Evolutionary conservation across 495 filamentous ascomycete species (phyloP).

Genomic region (Bacidia rubella): DNA sequence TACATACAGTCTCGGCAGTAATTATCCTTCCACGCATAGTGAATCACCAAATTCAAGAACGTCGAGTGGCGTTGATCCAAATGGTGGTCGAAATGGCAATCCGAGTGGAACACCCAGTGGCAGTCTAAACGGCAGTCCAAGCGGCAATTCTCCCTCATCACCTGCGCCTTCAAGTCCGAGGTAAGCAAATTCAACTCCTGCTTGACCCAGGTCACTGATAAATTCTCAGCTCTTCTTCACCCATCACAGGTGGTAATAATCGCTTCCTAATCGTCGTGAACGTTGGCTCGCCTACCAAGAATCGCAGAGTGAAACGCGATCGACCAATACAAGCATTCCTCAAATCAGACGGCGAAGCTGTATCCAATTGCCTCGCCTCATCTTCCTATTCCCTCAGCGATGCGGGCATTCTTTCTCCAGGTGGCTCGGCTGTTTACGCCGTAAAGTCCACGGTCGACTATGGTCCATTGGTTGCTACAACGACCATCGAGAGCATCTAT

Average conservation of each 20-base stretch:
- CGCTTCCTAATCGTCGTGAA: not conserved
- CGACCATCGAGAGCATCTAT: not conserved
- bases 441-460: not conserved
- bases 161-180: not conserved
- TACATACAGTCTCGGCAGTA: not conserved
- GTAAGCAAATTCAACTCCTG: too few species aligned
- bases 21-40: not conserved
- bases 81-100: not conserved
- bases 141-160: not conserved
- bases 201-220: too few species aligned
- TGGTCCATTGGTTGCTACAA: not conserved
- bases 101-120: not conserved
- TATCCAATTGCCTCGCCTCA: not conserved
- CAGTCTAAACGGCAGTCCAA: not conserved
- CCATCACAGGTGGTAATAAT: not conserved
- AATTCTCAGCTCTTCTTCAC: not conserved
- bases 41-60: not conserved
- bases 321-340: not conserved
- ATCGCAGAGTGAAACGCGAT: not conserved
- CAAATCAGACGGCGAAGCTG: not conserved
- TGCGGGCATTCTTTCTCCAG: not conserved
- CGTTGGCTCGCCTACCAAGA: not conserved
- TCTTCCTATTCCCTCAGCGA: not conserved
- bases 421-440: not conserved
- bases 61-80: not conserved